These are phyloP conservation scores for Quercus variabilis DNA, from an alignment of 306 rosid genomes.

Conservation along the genomic window DNA sequence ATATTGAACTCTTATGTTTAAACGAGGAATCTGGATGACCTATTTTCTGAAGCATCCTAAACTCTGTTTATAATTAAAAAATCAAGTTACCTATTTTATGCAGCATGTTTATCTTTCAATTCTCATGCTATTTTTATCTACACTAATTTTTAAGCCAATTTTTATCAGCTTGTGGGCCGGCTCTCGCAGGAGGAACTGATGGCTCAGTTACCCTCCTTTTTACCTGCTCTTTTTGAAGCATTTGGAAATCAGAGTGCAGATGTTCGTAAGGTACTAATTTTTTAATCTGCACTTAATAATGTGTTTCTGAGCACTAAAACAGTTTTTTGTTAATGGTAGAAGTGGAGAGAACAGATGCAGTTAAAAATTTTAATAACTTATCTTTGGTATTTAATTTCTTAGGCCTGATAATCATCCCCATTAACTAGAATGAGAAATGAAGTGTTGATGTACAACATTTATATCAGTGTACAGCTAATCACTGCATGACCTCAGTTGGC, in stretches of 20 bases:
- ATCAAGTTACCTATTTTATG: not conserved
- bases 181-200: slow-evolving; percentile 85
- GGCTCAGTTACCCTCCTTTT: slow-evolving; percentile 84
- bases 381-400: not conserved
- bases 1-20: not conserved
- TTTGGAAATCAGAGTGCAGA: slow-evolving; percentile 98
- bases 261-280: slow-evolving; percentile 78
- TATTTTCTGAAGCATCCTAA: not conserved
- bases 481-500: not conserved
- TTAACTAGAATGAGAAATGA: not conserved
- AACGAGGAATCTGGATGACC: no score
- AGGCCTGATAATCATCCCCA: not conserved
- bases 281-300: slow-evolving; percentile 7
- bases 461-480: not conserved
- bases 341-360: not conserved
- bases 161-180: slow-evolving; percentile 74
- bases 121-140: not conserved
- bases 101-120: not conserved
- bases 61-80: not conserved
- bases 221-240: slow-evolving; percentile 95
- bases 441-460: not conserved
- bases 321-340: slow-evolving; percentile 1
- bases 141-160: slow-evolving; percentile 1
- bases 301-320: not conserved
- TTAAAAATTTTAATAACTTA: not conserved